A percentile compares a stretch with the other conserved stretches of the same genome.
Conservation (phyloP, 192 early-diverging fungal genomes). For the Backusella parvicylindrica region DNA sequence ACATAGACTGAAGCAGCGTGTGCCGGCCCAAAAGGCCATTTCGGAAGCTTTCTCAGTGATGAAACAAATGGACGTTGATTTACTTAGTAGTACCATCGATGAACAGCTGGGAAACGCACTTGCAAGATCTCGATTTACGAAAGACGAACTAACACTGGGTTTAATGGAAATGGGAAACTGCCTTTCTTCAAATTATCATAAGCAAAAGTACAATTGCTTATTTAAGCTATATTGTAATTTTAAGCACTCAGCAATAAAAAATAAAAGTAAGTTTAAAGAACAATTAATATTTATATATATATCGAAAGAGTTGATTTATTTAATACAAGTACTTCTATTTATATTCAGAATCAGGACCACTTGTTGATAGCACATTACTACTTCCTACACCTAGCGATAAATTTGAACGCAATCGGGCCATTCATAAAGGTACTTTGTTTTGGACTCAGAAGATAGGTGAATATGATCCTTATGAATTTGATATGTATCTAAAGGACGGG, state of each 20-base stretch:
- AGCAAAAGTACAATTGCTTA: neutral
- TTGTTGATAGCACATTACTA: neutral
- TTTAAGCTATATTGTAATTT: neutral
- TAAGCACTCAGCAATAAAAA: neutral
- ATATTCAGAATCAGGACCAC: neutral
- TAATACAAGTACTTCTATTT: neutral
- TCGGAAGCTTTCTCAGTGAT: neutral
- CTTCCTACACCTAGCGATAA: neutral
- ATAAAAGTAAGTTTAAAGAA: neutral
- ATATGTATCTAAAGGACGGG: constrained; percentile 9
- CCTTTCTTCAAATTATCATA: neutral
- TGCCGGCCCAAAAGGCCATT: neutral
- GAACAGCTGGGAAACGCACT: constrained; percentile 16
- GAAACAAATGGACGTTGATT: neutral
- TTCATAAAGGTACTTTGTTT: constrained; percentile 5
- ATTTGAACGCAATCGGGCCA: neutral
- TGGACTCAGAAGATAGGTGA: constrained; percentile 13
- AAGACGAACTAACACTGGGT: constrained; percentile 18
- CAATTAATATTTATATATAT: neutral
- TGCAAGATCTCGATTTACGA: neutral
- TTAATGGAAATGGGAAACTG: constrained; percentile 3
- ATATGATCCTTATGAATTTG: constrained; percentile 6
- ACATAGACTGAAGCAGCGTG: neutral
- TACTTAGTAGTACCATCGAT: neutral
- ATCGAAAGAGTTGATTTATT: neutral